Conservation (phyloP, 495 filamentous ascomycete species). For the Jackrogersella minutella region DNA sequence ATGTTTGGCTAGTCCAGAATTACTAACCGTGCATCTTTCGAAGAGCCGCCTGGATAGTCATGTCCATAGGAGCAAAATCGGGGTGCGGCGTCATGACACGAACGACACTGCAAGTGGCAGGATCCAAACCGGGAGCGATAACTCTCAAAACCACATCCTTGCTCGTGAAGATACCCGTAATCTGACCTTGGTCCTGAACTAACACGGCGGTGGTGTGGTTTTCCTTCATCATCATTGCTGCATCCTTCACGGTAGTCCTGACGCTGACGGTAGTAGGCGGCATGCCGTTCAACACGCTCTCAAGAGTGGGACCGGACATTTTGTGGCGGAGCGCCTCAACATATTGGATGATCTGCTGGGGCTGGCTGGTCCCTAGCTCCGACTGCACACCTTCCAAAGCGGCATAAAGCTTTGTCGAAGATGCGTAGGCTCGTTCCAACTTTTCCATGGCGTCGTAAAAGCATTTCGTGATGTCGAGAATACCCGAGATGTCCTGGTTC, state of each 20-base stretch:
- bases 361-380: constrained; percentile 93
- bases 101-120: constrained; percentile 93
- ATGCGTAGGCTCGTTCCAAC: constrained; percentile 94
- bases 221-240: constrained; percentile 94
- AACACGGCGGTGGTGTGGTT: constrained; percentile 96
- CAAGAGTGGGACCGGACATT: constrained; percentile 97
- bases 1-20: background rate
- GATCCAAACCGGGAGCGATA: constrained; percentile 95
- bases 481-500: constrained; percentile 98
- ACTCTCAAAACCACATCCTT: constrained; percentile 99
- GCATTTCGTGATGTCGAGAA: constrained; percentile 98
- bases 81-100: constrained; percentile 99
- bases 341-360: constrained; percentile 98
- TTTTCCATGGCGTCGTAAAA: constrained; percentile 99
- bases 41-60: constrained; percentile 97
- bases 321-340: constrained; percentile 93
- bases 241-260: constrained; percentile 93
- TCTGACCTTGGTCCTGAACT: constrained; percentile 95
- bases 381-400: constrained; percentile 99
- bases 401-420: constrained; percentile 95
- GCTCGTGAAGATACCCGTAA: constrained; percentile 99
- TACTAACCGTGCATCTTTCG: constrained; percentile 99
- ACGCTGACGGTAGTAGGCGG: constrained; percentile 95
- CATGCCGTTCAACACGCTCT: constrained; percentile 89
- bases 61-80: constrained; percentile 97